Conservation (phyloP, 129 eudicot genomes). For the Tagetes patula region DNA sequence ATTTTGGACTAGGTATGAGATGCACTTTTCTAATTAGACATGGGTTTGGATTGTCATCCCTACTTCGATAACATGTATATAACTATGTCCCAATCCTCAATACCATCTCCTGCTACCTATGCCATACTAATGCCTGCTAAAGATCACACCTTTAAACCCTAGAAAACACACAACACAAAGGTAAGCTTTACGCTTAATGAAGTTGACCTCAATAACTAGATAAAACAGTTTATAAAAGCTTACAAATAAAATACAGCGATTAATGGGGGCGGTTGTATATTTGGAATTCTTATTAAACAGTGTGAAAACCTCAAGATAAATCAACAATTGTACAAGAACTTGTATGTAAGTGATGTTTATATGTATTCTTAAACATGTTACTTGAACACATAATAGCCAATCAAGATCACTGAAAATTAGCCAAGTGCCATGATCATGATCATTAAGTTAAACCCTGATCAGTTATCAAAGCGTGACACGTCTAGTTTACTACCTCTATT, state of each 20-base stretch:
- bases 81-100: not conserved
- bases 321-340: too few relatives aligned
- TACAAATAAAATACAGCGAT: too few relatives aligned
- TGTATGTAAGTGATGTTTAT: not conserved
- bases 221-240: not conserved
- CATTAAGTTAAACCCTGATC: too few relatives aligned
- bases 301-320: not conserved
- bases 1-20: too few relatives aligned
- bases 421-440: too few relatives aligned
- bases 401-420: too few relatives aligned
- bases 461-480: not conserved
- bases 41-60: too few relatives aligned
- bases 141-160: not conserved
- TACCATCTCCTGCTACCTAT: slow-evolving; percentile 1
- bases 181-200: not conserved
- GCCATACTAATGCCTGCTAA: not conserved
- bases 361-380: not conserved
- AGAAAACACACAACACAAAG: not conserved
- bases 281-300: not conserved
- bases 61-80: too few relatives aligned
- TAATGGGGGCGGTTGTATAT: not conserved
- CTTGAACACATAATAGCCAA: too few relatives aligned
- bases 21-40: too few relatives aligned
- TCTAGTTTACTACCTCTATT: not conserved
- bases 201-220: not conserved